Percentiles rank a stretch among this genome's conserved stretches.
phyloP scores from a whole-genome alignment of 768 basidiomycete genomes.

The Mycena olivaceomarginata region DNA sequence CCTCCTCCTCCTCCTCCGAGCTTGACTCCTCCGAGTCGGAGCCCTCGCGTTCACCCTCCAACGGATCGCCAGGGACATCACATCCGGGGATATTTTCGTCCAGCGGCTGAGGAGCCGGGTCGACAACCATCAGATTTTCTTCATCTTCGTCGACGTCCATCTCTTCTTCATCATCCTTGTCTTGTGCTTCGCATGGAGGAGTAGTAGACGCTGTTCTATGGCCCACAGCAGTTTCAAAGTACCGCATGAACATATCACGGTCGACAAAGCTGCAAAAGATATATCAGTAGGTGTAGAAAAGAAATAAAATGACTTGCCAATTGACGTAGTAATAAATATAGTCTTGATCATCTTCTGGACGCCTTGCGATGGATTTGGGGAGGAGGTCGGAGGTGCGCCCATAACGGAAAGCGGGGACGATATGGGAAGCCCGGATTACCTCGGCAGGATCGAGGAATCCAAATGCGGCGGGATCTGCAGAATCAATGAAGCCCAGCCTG shows the following conservation, averaged over 20 bases:
- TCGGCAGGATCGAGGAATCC: constrained; percentile 6
- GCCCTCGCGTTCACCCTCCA: not conserved
- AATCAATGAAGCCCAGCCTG: not conserved
- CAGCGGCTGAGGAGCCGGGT: not conserved
- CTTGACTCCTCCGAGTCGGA: not conserved
- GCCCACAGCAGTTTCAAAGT: not conserved
- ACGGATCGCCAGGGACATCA: not conserved
- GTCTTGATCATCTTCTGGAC: not conserved
- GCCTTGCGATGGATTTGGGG: not conserved
- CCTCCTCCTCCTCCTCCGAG: not conserved
- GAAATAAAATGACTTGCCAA: not conserved
- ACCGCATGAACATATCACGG: constrained; percentile 26
- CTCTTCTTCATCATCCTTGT: not conserved
- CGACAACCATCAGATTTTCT: no score
- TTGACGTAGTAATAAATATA: constrained; percentile 17
- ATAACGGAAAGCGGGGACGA: constrained; percentile 6
- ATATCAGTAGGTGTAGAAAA: not conserved
- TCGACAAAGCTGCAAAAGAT: not conserved
- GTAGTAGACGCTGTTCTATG: not conserved
- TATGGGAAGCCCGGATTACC: not conserved
- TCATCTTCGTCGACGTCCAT: not conserved
- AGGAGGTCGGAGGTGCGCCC: constrained; percentile 2
- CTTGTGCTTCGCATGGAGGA: not conserved
- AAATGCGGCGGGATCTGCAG: not conserved
- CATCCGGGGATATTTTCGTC: not conserved